These are phyloP conservation scores for Candida ponderosae DNA, from an alignment of 805 yeast species.

Conservation along the genomic window DNA sequence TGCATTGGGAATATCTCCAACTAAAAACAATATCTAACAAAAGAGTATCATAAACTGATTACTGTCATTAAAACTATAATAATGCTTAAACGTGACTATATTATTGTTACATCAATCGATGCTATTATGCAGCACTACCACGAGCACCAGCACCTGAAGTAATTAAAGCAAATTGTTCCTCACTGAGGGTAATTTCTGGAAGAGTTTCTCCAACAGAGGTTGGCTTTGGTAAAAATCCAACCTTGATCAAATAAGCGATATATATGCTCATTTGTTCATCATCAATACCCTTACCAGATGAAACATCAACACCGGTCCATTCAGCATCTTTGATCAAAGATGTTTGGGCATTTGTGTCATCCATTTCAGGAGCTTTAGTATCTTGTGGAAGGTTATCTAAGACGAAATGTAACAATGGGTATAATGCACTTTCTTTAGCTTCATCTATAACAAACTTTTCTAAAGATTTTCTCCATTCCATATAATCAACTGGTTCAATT, in stretches of 20 bases:
- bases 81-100: no score
- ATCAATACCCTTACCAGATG: conserved; percentile 73
- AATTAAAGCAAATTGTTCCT: conserved; percentile 50
- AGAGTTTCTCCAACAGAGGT: conserved; percentile 32
- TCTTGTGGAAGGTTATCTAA: conserved; percentile 85
- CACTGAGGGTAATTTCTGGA: conserved; percentile 49
- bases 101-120: background rate
- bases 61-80: no score
- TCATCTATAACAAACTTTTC: conserved; percentile 73
- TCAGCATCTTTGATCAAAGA: conserved; percentile 53
- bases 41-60: no score
- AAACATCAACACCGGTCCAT: conserved; percentile 60
- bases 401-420: conserved; percentile 90
- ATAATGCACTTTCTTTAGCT: conserved; percentile 76
- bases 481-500: conserved; percentile 55
- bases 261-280: conserved; percentile 61
- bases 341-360: conserved; percentile 74
- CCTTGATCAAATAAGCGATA: conserved; percentile 68
- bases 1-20: no score
- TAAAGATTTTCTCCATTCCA: conserved; percentile 68
- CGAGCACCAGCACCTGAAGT: conserved; percentile 69
- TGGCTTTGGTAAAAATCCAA: conserved; percentile 75
- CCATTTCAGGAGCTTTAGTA: conserved; percentile 93
- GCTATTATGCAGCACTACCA: conserved; percentile 48
- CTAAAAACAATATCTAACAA: no score